Evolutionary conservation across 2,329 filamentous ascomycete species (phyloP), one percentile per base, ranked within the genome.

Genomic region (Aspergillus brasiliensis): DNA sequence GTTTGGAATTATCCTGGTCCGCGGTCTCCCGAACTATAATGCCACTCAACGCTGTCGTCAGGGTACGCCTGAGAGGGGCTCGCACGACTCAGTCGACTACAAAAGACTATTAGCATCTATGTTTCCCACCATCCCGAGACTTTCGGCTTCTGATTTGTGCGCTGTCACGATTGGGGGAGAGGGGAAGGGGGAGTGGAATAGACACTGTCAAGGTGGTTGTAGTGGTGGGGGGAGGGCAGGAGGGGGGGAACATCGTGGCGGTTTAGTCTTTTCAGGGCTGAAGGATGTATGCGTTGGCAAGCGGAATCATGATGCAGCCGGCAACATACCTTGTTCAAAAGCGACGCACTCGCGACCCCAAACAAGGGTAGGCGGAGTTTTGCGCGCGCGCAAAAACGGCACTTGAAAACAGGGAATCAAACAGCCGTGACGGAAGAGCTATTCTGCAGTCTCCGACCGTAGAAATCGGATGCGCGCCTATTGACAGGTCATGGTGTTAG

Each of bases 261-360:
- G 67, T 64, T 70, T 69, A 68, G 65, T 66, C 60, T 65, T 60
- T 64, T 61, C 66, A 69, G 58, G 64, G 66, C 63, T 66, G 62
- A 68, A 63, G 68, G 66, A 73, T 72, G 75, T 75, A 76, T 77
- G 75, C 73, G 75, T 74, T 77, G 75, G 75, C 75, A 76, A 69
- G 67, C 66, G 67, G 66, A 65, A 62, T 61, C 51, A 66, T 67
- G 64, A 67, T 74, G 71, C 72, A 74, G 69, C 65, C 63, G 67
- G 64, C 62, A 63, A 73, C 74, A 70, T 76, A 77, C 75, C 72
- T 74, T 66, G 69, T 69, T 67, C 69, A 75, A 58, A 62, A 64
- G 57, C 66, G 57, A 75, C 69, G 68, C 62, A 69, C 62, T 66
- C 67, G 67, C 68, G 62, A 68, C 65, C 66, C 55, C 59, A 63